Evolutionary conservation across 2,329 filamentous ascomycete species (phyloP).

Genomic region (Westerdykella sp.): DNA sequence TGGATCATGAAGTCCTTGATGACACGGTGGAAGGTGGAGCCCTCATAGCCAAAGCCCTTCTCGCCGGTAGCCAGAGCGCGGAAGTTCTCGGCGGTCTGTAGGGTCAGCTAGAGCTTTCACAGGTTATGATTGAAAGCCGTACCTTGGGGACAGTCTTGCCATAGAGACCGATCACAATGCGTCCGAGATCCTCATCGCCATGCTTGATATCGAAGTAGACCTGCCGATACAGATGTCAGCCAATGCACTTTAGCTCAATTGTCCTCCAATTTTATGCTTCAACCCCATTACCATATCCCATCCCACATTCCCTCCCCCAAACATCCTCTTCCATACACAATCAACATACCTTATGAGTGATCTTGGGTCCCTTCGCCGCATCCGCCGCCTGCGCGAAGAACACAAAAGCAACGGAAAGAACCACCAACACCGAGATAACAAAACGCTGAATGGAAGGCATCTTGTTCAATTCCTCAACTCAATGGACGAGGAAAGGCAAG

Average conservation of each 20-base stretch:
- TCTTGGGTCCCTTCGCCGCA: slow-evolving; percentile 69
- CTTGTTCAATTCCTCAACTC: slow-evolving; percentile 27
- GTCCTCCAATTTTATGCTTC: no score
- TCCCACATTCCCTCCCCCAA: slow-evolving; percentile 1
- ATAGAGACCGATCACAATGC: slow-evolving; percentile 76
- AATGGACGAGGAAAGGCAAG: background rate
- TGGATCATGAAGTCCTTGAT: slow-evolving; percentile 92
- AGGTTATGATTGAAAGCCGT: no score
- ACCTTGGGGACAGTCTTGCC: slow-evolving; percentile 78
- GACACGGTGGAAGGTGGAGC: slow-evolving; percentile 79
- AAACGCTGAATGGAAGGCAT: slow-evolving; percentile 73
- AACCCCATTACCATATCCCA: no score
- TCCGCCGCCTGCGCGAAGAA: slow-evolving; percentile 32
- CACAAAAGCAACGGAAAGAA: slow-evolving; percentile 57
- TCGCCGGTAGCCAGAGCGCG: slow-evolving; percentile 76
- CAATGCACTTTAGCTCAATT: background rate
- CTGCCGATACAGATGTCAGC: slow-evolving; percentile 23
- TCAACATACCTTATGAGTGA: slow-evolving; percentile 71
- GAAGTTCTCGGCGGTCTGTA: slow-evolving; percentile 12
- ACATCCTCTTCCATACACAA: background rate
- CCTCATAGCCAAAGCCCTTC: slow-evolving; percentile 79
- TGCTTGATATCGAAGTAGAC: slow-evolving; percentile 80
- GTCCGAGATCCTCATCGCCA: slow-evolving; percentile 66
- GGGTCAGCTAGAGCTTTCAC: no score
- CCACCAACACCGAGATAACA: slow-evolving; percentile 65